Percentiles rank a stretch among this genome's conserved stretches.
These are phyloP conservation scores for Rugosomyces carneus DNA, from an alignment of 1,284 basidiomycete species.

Conservation along the genomic window DNA sequence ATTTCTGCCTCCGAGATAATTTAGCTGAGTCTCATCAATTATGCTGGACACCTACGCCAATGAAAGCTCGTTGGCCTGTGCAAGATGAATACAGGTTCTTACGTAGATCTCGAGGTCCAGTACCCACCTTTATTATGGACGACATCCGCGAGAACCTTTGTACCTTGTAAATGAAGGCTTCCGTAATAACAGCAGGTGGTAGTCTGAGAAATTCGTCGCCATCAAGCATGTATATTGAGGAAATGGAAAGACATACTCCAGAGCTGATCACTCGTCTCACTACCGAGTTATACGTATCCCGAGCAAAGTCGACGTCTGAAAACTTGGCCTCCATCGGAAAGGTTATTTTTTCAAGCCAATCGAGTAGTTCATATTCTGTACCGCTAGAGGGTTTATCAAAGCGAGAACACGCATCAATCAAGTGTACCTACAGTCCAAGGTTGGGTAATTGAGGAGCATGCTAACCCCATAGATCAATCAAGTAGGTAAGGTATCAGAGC, in stretches of 20 bases:
- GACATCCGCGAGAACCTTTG: constrained; percentile 77
- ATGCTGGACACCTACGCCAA: constrained; percentile 21
- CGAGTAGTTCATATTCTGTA: constrained; percentile 79
- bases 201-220: constrained; percentile 58
- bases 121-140: constrained; percentile 56
- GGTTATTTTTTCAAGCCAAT: constrained; percentile 85
- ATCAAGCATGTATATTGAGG: not conserved
- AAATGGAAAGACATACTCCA: constrained; percentile 51
- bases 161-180: constrained; percentile 76
- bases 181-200: constrained; percentile 94
- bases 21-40: not conserved
- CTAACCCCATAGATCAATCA: constrained; percentile 29
- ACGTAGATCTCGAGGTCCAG: not conserved
- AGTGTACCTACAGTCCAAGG: constrained; percentile 56
- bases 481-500: not conserved
- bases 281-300: constrained; percentile 64
- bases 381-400: constrained; percentile 42
- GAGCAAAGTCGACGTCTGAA: constrained; percentile 67
- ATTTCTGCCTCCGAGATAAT: constrained; percentile 53
- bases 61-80: constrained; percentile 69
- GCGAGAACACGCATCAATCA: constrained; percentile 4
- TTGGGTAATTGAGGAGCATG: constrained; percentile 89
- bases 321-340: constrained; percentile 90
- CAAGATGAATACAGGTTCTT: not conserved
- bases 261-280: constrained; percentile 71